These are phyloP conservation scores for Drosera capensis DNA, from an alignment of 148 eudicot species.

Conservation along the genomic window DNA sequence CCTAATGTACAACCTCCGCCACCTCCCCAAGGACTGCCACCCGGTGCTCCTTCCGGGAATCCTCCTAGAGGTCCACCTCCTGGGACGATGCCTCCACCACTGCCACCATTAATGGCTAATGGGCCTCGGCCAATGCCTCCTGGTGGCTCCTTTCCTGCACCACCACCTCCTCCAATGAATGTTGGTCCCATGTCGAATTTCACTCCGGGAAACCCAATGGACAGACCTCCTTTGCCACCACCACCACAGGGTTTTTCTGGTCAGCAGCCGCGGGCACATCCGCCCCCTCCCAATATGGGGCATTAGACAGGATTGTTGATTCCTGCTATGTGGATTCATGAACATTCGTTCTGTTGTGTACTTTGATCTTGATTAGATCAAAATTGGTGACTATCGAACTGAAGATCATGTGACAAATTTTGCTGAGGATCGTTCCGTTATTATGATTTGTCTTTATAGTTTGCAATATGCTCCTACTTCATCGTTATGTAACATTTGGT, in stretches of 20 bases:
- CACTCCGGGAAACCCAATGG: conserved; percentile 49
- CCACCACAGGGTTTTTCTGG: conserved; percentile 81
- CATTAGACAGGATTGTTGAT: too few species aligned
- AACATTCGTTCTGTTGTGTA: too few species aligned
- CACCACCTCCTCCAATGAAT: conserved; percentile 60
- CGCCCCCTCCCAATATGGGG: conserved; percentile 67
- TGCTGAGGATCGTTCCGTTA: too few species aligned
- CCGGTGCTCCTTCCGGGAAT: conserved; percentile 42
- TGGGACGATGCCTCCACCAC: conserved; percentile 32
- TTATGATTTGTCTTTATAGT: too few species aligned
- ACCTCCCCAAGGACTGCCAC: conserved; percentile 55
- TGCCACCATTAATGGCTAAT: conserved; percentile 53
- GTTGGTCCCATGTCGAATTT: conserved; percentile 64
- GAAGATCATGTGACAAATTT: too few species aligned
- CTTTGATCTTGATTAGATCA: too few species aligned
- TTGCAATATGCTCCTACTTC: too few species aligned
- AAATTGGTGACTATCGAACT: too few species aligned
- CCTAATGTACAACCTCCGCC: conserved; percentile 61
- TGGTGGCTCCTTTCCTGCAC: conserved; percentile 55
- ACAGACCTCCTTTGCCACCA: conserved; percentile 50
- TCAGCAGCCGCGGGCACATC: conserved; percentile 61
- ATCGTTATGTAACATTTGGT: too few species aligned
- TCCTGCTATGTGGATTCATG: too few species aligned
- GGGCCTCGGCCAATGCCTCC: conserved; percentile 93
- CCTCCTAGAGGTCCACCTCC: conserved; percentile 49